phyloP scores from a whole-genome alignment of 2,329 filamentous ascomycete species.

The Epichloe festucae region DNA sequence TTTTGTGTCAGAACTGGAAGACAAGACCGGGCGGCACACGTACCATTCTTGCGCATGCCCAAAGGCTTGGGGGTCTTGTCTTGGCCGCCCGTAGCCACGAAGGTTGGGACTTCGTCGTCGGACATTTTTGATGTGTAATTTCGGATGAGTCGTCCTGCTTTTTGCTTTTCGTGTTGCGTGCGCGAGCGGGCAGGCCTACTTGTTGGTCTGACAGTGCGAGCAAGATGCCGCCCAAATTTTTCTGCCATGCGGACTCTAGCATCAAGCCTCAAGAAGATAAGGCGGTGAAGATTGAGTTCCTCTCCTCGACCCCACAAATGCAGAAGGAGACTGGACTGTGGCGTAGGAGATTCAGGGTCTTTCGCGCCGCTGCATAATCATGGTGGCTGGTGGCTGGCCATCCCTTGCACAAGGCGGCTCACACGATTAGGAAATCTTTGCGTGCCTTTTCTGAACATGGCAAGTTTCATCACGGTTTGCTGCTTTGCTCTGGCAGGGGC shows the following conservation, averaged over 20 bases:
- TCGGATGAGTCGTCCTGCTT: background rate
- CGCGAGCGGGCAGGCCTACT: background rate
- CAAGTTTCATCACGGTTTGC: background rate
- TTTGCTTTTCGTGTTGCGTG: background rate
- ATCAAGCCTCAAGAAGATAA: background rate
- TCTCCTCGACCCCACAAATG: background rate
- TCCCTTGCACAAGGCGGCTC: background rate
- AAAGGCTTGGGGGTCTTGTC: constrained; percentile 26
- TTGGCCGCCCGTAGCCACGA: constrained; percentile 9
- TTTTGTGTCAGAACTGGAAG: background rate
- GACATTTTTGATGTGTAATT: constrained; percentile 1
- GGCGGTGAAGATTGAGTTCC: constrained; percentile 1
- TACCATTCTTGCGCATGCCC: constrained; percentile 80
- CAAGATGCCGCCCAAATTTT: background rate
- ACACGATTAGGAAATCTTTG: background rate
- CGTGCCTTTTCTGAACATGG: background rate
- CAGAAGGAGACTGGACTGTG: background rate
- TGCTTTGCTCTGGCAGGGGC: background rate
- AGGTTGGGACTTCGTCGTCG: background rate
- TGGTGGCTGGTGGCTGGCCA: background rate
- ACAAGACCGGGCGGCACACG: constrained; percentile 13
- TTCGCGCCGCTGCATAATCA: background rate
- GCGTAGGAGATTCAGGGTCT: constrained; percentile 3
- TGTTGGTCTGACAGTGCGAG: background rate
- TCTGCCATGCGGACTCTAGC: background rate